These are phyloP conservation scores for Tylopilus sp. DNA, from an alignment of 768 basidiomycete genomes.

Conservation along the genomic window DNA sequence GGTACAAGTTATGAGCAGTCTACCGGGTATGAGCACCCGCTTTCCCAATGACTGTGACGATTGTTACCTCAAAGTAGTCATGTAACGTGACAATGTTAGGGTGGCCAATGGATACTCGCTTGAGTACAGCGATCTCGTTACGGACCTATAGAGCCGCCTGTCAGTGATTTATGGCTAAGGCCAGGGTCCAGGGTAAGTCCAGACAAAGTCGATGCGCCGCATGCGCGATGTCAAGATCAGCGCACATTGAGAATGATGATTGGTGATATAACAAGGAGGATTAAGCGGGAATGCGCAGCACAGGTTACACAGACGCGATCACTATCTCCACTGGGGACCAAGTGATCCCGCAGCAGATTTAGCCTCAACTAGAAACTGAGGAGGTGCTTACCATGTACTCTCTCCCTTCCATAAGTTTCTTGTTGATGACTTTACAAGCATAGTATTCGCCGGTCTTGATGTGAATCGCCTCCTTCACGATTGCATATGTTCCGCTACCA, in stretches of 20 bases:
- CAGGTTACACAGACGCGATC: not conserved
- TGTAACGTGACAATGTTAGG: slow-evolving; percentile 89
- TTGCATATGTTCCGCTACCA: slow-evolving; percentile 91
- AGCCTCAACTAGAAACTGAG: slow-evolving; percentile 5
- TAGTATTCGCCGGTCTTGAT: slow-evolving; percentile 91
- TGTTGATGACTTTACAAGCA: slow-evolving; percentile 99
- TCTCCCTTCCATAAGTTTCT: slow-evolving; percentile 96
- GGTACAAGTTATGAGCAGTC: slow-evolving; percentile 91
- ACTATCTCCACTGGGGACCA: not conserved
- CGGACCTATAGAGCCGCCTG: slow-evolving; percentile 58
- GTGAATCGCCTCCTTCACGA: slow-evolving; percentile 94
- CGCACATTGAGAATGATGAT: slow-evolving; percentile 9
- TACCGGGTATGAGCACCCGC: slow-evolving; percentile 25
- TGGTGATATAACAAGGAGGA: not conserved
- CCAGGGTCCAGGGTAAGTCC: slow-evolving; percentile 15
- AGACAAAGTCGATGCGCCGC: not conserved
- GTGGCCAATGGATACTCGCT: slow-evolving; percentile 88
- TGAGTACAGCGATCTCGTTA: slow-evolving; percentile 95
- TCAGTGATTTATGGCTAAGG: slow-evolving; percentile 1
- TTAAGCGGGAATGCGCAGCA: not conserved
- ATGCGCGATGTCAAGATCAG: slow-evolving; percentile 13
- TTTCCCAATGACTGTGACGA: not conserved
- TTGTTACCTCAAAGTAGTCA: slow-evolving; percentile 87
- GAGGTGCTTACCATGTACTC: slow-evolving; percentile 83
- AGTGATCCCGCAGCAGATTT: not conserved